These are phyloP conservation scores for Toxoplasma gondii DNA, from an alignment of 169 alveolate genomes.

Conservation along the genomic window DNA sequence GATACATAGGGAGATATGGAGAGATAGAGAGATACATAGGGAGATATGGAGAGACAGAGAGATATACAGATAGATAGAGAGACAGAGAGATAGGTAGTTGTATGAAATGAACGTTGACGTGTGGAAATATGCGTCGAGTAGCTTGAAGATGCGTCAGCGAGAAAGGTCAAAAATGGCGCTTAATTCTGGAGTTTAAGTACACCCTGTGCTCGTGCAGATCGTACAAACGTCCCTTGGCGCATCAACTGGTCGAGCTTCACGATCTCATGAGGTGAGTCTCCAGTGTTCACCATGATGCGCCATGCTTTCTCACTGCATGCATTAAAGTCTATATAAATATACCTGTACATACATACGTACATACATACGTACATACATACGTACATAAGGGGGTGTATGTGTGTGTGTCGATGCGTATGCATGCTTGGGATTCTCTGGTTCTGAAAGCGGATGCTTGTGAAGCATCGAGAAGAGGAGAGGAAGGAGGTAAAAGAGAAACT, in stretches of 20 bases:
- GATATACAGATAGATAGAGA: no score
- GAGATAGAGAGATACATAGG: no score
- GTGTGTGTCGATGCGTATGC: no score
- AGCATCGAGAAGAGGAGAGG: no score
- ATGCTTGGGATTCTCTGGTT: no score
- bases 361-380: neutral
- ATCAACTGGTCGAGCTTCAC: conserved; percentile 25
- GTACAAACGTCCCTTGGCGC: conserved; percentile 33
- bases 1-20: no score
- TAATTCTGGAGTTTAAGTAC: neutral
- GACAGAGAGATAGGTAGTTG: no score
- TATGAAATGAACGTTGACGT: no score
- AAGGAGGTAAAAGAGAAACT: no score
- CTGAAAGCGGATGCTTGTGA: no score
- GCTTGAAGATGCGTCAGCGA: neutral
- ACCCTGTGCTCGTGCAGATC: neutral
- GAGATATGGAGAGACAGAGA: no score
- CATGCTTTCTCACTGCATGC: neutral
- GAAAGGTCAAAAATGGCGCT: neutral
- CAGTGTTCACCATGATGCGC: neutral
- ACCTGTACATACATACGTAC: neutral
- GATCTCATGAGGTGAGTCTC: conserved; percentile 30
- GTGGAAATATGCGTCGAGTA: no score
- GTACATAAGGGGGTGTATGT: neutral
- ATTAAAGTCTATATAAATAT: neutral